Evolutionary conservation across 441 rosid species (phyloP).

Genomic region (Hura crepitans): DNA sequence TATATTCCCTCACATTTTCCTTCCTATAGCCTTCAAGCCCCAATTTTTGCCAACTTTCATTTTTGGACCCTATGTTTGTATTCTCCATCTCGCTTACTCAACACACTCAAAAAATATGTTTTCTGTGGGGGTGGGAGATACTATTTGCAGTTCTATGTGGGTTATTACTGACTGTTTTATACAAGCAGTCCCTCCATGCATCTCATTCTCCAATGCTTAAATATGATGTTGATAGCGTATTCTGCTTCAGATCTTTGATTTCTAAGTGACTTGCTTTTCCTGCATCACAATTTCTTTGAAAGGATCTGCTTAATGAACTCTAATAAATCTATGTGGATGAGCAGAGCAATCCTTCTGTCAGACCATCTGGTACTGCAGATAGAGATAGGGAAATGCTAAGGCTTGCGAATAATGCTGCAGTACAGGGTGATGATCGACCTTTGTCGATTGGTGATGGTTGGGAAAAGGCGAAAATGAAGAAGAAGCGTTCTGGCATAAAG

Average conservation of each 20-base stretch:
- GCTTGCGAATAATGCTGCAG: conserved; percentile 50
- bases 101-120: neutral
- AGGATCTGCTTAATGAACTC: conserved; percentile 23
- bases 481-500: conserved; percentile 91
- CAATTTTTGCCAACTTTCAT: neutral
- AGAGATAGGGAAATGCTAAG: conserved; percentile 70
- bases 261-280: conserved; percentile 15
- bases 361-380: conserved; percentile 63
- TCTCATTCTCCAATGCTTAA: conserved; percentile 4
- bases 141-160: neutral
- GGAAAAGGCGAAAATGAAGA: conserved; percentile 97
- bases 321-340: conserved; percentile 57
- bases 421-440: conserved; percentile 71
- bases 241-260: conserved; percentile 13
- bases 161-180: neutral
- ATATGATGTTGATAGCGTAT: conserved; percentile 5
- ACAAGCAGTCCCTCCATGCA: neutral
- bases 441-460: conserved; percentile 82
- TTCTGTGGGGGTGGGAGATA: neutral
- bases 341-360: conserved; percentile 59
- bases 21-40: neutral
- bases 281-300: conserved; percentile 21
- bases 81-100: neutral
- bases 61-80: neutral
- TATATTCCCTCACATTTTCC: neutral